phyloP scores from a whole-genome alignment of 768 basidiomycete genomes.

The Phlebiopsis flavidoalba region DNA sequence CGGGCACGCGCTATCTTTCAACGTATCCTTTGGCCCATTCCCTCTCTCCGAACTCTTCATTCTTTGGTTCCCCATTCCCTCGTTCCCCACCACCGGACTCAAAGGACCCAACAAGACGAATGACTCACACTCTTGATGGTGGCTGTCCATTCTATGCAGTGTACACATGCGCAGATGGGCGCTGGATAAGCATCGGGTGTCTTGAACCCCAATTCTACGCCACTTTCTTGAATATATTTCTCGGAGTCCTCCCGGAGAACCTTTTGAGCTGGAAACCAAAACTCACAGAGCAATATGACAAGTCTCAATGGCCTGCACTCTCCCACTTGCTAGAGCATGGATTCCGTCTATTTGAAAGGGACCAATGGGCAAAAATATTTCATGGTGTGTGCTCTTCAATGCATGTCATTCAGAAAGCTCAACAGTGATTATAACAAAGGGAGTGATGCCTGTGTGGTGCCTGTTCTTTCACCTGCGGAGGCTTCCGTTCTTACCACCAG shows the following conservation, averaged over 20 bases:
- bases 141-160: conserved; percentile 76
- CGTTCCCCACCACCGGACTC: not conserved
- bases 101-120: conserved; percentile 14
- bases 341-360: conserved; percentile 54
- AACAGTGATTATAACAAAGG: conserved; percentile 32
- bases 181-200: conserved; percentile 75
- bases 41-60: conserved; percentile 13
- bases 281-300: conserved; percentile 37
- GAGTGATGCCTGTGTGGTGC: conserved; percentile 67
- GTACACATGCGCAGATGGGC: conserved; percentile 67
- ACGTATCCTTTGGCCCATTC: conserved; percentile 46
- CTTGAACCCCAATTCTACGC: conserved; percentile 70
- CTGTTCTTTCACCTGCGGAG: conserved; percentile 62
- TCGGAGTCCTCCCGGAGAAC: conserved; percentile 32
- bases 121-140: conserved; percentile 60
- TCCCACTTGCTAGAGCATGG: conserved; percentile 55
- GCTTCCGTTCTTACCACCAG: conserved; percentile 44
- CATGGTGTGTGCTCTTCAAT: conserved; percentile 39
- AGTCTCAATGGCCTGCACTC: conserved; percentile 50
- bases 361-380: conserved; percentile 67
- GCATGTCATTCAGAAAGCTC: not conserved
- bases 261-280: conserved; percentile 52
- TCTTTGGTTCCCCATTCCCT: conserved; percentile 14
- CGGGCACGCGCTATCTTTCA: conserved; percentile 74
- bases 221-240: conserved; percentile 52